A percentile compares a stretch with the other conserved stretches of the same genome.
phyloP scores from a whole-genome alignment of 2,329 filamentous ascomycete genomes.

The Sporothrix pseudoabietina region DNA sequence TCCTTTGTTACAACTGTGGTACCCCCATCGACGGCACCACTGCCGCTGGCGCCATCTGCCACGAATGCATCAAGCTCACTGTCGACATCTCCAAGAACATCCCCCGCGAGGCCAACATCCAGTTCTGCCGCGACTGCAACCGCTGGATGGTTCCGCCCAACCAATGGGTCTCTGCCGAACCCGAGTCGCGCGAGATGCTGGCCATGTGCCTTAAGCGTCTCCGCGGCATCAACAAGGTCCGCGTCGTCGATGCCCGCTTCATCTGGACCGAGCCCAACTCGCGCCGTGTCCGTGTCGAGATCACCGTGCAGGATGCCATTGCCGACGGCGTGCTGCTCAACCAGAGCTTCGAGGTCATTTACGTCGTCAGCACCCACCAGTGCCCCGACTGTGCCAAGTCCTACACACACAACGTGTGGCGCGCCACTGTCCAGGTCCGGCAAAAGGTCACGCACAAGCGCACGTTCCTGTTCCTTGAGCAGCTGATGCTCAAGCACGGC shows the following conservation, averaged over 20 bases:
- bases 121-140: slow-evolving; percentile 93
- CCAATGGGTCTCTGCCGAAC: slow-evolving; percentile 81
- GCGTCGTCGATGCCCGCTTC: slow-evolving; percentile 94
- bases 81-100: slow-evolving; percentile 91
- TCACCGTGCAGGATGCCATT: slow-evolving; percentile 79
- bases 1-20: slow-evolving; percentile 97
- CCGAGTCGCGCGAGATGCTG: slow-evolving; percentile 88
- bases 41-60: slow-evolving; percentile 83
- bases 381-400: slow-evolving; percentile 95
- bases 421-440: slow-evolving; percentile 88
- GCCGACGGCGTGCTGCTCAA: slow-evolving; percentile 71
- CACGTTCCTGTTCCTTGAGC: slow-evolving; percentile 71
- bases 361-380: slow-evolving; percentile 86
- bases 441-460: slow-evolving; percentile 95
- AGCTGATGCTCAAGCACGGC: slow-evolving; percentile 91
- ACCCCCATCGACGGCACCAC: slow-evolving; percentile 91
- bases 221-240: slow-evolving; percentile 80
- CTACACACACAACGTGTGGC: slow-evolving; percentile 79
- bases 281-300: slow-evolving; percentile 86
- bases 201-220: slow-evolving; percentile 89
- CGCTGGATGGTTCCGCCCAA: slow-evolving; percentile 85
- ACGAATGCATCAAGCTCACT: slow-evolving; percentile 92
- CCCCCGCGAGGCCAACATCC: slow-evolving; percentile 83
- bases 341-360: slow-evolving; percentile 94
- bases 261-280: slow-evolving; percentile 99